Conservation (phyloP, 192 early-diverging fungal genomes). For the Diversispora eburnea region DNA sequence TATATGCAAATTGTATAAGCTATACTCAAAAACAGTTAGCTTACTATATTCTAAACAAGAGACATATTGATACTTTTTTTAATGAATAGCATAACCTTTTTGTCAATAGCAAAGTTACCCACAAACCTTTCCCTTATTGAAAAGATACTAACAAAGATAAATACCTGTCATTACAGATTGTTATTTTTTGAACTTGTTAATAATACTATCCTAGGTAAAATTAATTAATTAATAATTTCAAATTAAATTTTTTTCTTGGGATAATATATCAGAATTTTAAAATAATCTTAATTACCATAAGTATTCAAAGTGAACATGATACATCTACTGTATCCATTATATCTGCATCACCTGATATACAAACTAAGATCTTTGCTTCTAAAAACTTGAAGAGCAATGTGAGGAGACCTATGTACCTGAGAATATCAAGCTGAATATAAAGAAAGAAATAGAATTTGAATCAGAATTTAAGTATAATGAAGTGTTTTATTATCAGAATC, state of each 20-base stretch:
- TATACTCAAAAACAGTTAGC: background rate
- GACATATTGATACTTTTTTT: background rate
- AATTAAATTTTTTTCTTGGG: constrained; percentile 22
- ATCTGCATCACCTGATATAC: too few species aligned
- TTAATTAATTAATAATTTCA: constrained; percentile 24
- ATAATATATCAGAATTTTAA: constrained; percentile 12
- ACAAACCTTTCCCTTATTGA: background rate
- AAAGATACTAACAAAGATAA: constrained; percentile 12
- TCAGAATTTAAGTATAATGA: too few species aligned
- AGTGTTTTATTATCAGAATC: too few species aligned
- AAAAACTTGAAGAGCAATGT: too few species aligned
- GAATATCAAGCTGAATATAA: too few species aligned
- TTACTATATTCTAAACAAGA: constrained; percentile 11
- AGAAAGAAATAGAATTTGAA: too few species aligned
- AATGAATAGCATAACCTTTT: constrained; percentile 14
- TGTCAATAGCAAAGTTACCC: background rate
- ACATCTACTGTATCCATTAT: too few species aligned
- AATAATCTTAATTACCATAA: background rate
- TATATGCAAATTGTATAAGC: constrained; percentile 9
- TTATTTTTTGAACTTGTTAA: background rate
- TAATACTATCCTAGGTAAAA: constrained; percentile 2
- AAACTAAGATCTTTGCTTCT: too few species aligned
- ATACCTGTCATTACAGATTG: background rate
- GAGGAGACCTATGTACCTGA: too few species aligned
- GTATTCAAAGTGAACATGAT: background rate